These are phyloP conservation scores for Fusarium domesticum DNA, from an alignment of 2,329 filamentous ascomycete species.

Conservation along the genomic window DNA sequence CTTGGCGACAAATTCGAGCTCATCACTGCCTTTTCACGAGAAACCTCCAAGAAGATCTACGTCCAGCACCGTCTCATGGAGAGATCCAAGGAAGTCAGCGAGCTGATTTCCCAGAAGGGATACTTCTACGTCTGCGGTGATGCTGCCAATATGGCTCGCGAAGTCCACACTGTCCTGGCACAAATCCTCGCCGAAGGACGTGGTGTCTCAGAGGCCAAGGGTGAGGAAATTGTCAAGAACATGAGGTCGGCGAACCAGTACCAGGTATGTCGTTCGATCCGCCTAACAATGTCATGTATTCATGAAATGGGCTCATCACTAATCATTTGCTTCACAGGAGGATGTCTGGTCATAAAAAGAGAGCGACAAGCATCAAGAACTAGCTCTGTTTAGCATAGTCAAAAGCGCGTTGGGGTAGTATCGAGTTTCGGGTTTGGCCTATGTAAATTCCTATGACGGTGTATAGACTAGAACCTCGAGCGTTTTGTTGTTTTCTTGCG, in stretches of 20 bases:
- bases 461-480: slow-evolving; percentile 24
- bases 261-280: slow-evolving; percentile 64
- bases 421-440: slow-evolving; percentile 11
- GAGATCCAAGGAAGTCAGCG: slow-evolving; percentile 77
- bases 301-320: slow-evolving; percentile 10
- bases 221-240: slow-evolving; percentile 92
- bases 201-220: slow-evolving; percentile 79
- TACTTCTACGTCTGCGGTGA: slow-evolving; percentile 99
- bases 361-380: slow-evolving; percentile 8
- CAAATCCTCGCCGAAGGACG: slow-evolving; percentile 85
- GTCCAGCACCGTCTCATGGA: slow-evolving; percentile 92
- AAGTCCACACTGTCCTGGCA: slow-evolving; percentile 82
- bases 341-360: slow-evolving; percentile 64
- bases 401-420: slow-evolving; percentile 20
- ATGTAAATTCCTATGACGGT: slow-evolving; percentile 18
- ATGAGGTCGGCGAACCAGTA: slow-evolving; percentile 96
- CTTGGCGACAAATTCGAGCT: slow-evolving; percentile 89
- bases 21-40: slow-evolving; percentile 92
- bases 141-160: slow-evolving; percentile 93
- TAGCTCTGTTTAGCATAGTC: slow-evolving; percentile 21
- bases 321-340: slow-evolving; percentile 47
- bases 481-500: slow-evolving; percentile 9
- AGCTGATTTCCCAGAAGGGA: slow-evolving; percentile 79
- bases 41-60: slow-evolving; percentile 84
- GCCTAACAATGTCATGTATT: background rate